Evolutionary conservation across 805 yeast genomes (phyloP).

Genomic region (Millerozyma miso): DNA sequence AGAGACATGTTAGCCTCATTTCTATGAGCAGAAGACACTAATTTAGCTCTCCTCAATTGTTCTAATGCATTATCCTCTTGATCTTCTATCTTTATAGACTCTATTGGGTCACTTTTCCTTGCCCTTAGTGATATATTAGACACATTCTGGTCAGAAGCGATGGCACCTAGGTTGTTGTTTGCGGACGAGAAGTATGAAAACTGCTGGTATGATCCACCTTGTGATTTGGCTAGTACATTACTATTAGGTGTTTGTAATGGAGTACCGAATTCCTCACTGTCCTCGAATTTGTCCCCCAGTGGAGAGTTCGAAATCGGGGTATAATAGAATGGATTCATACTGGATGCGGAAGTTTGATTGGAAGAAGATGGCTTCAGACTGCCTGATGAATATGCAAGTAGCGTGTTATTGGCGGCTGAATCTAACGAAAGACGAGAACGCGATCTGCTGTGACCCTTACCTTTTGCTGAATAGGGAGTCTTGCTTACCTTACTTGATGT

Average conservation of each 20-base stretch:
- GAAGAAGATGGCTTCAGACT: constrained; percentile 2
- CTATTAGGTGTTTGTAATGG: constrained; percentile 16
- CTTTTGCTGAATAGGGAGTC: constrained; percentile 28
- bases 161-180: constrained; percentile 2
- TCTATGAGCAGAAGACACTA: constrained; percentile 12
- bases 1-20: background rate
- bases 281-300: constrained; percentile 17
- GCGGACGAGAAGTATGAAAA: constrained; percentile 12
- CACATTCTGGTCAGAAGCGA: constrained; percentile 3
- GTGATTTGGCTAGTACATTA: background rate
- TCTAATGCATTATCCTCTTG: constrained; percentile 42
- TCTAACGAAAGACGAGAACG: constrained; percentile 38
- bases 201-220: constrained; percentile 2
- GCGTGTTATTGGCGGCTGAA: constrained; percentile 18
- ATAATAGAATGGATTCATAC: constrained; percentile 29
- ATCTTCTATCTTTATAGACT: constrained; percentile 31
- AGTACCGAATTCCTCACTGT: constrained; percentile 11
- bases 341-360: background rate
- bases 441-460: constrained; percentile 36
- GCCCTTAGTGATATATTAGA: constrained; percentile 9
- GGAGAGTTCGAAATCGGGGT: constrained; percentile 24
- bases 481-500: constrained; percentile 25
- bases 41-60: constrained; percentile 35
- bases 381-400: constrained; percentile 7
- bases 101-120: constrained; percentile 23